Evolutionary conservation across 2,329 filamentous ascomycete genomes (phyloP), one percentile per base, ranked within the genome.

Genomic region (Alternaria hordeiaustralica): DNA sequence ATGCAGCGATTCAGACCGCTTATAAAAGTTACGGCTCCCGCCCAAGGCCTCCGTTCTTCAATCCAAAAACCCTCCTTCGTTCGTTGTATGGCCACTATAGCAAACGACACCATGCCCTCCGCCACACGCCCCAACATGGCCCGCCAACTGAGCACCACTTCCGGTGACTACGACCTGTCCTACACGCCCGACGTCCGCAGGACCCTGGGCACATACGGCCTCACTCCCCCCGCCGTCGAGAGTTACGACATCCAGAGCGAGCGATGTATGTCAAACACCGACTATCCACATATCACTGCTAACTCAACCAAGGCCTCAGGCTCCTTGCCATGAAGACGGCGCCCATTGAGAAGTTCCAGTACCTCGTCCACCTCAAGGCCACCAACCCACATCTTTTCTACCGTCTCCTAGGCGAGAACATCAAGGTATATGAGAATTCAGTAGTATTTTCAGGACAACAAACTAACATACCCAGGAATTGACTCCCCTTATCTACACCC

Each of bases 401-500:
- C 85, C 64, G 92, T 69, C 86, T 95, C 66, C 85, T 95, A 67
- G 91, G 93, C 68, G 88, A 93, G 81, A 90, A 95, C 82, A 81
- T 87, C 81, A 87, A 86, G 83, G 84, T 86, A 60, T 30, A 69
- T 21, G 30, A 23, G 25, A 4, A 9, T 21, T 11, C 8, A 7
- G 18, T 13, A 11, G 12, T n/a, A 2, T 9, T 2, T 11, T 1
- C 0, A 23, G 50, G 13, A 46, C 44, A 49, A 41, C 9, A 4
- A 10, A 30, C 44, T 28, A 50, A 55, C 44, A 50, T 30, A 7
- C 4, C 7, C 85, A 90, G 82, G 91, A 94, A 74, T 84, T 95
- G 71, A 94, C 93, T 83, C 92, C 92, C 53, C 84, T 95, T 69
- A 92, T 96, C 74, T 96, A 96, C 84, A 96, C 92, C 18, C 92